Percentiles rank a stretch among this genome's conserved stretches.
These are phyloP conservation scores for Wickerhamomyces sp. DNA, from an alignment of 1,139 yeast genomes.

Conservation along the genomic window DNA sequence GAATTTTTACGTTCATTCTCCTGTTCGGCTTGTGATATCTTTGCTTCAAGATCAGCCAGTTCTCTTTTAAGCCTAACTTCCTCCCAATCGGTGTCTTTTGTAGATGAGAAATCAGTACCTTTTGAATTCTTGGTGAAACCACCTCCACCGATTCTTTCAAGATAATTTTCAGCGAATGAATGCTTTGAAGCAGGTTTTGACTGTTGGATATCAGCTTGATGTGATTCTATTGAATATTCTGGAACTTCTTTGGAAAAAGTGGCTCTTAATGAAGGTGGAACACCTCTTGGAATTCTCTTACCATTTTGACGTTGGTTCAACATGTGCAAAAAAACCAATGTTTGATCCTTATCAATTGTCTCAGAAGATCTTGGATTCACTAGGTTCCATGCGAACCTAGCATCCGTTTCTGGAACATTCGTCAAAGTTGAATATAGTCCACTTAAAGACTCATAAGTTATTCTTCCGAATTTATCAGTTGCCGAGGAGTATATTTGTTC, in stretches of 20 bases:
- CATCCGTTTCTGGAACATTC: conserved; percentile 77
- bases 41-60: conserved; percentile 63
- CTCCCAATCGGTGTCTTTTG: conserved; percentile 81
- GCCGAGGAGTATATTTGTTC: conserved; percentile 74
- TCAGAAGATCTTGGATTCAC: conserved; percentile 86
- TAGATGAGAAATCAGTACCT: conserved; percentile 73
- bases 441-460: conserved; percentile 64
- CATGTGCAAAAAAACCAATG: conserved; percentile 82
- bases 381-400: conserved; percentile 91
- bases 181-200: conserved; percentile 17
- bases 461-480: conserved; percentile 78
- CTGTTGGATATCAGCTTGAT: conserved; percentile 37
- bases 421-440: conserved; percentile 64
- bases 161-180: conserved; percentile 22
- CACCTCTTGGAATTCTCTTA: conserved; percentile 82
- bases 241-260: conserved; percentile 86
- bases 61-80: conserved; percentile 80
- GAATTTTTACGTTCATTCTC: conserved; percentile 41
- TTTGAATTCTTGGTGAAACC: conserved; percentile 35
- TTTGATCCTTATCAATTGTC: conserved; percentile 91
- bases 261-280: conserved; percentile 89
- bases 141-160: conserved; percentile 23
- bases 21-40: conserved; percentile 53
- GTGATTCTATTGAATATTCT: conserved; percentile 59
- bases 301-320: conserved; percentile 88